Conservation (phyloP, 176 grass and related monocot genomes). For the Triticum urartu region DNA sequence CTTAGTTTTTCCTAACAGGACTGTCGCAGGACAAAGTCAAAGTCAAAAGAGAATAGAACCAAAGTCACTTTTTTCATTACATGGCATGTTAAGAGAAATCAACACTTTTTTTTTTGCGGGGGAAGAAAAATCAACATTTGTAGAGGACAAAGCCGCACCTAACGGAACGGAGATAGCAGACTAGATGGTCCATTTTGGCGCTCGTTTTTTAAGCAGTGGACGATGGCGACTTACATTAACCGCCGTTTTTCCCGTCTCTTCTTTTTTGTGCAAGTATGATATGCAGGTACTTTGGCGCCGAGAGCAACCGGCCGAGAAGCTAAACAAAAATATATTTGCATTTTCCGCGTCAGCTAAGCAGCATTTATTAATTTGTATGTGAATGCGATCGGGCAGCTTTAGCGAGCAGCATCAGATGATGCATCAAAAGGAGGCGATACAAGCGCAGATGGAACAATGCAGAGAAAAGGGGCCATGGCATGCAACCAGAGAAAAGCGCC, state of each 20-base stretch:
- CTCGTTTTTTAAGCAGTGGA: slow-evolving; percentile 27
- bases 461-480: slow-evolving; percentile 3
- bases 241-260: no score
- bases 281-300: neutral
- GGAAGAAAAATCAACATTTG: neutral
- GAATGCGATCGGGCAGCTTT: slow-evolving; percentile 38
- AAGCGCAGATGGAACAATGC: neutral
- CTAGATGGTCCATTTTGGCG: slow-evolving; percentile 16
- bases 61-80: neutral
- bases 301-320: slow-evolving; percentile 17
- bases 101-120: neutral
- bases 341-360: neutral
- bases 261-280: no score
- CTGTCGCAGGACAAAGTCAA: neutral
- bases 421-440: slow-evolving; percentile 17
- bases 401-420: neutral
- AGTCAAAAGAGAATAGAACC: neutral
- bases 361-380: neutral
- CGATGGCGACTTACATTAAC: slow-evolving; percentile 17
- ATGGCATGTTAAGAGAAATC: neutral
- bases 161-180: neutral
- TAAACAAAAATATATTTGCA: neutral
- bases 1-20: neutral
- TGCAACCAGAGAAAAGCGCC: slow-evolving; percentile 8
- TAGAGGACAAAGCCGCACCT: neutral